Base-by-base conservation (phyloP, 2,329 filamentous ascomycete genomes). In the Meredithiella fracta region DNA sequence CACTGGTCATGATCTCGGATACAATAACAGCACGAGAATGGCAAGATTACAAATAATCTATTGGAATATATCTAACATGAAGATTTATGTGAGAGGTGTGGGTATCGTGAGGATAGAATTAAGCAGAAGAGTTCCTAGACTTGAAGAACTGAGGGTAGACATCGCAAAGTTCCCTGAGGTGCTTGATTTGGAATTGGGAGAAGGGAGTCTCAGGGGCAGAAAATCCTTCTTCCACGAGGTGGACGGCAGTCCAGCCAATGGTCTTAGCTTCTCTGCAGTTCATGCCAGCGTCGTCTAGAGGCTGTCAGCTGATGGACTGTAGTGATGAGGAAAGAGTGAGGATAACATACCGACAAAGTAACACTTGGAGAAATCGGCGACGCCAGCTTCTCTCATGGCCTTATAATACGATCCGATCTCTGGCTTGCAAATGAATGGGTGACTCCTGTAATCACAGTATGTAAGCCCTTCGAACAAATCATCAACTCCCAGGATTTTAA, bases 381-480 rank as follows among this genome's bases (percentile, higher is more conserved):
- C 79, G 0, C 83, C 85, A 0, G 91, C 89, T 63, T 97, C 85
- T 50, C 68, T 73, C 85, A 97, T 95, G 4, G 86, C 92, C 70
- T 92, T 95, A 38, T 77, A 77, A 66, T 82, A 98, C 84, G 94
- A 92, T 53, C 82, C 80, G 54, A 75, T 74, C 57, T 85, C 77
- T 2, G 92, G 92, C 67, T 98, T 98, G 72, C 92, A 96, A 50
- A 94, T 69, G 60, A 98, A 75, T 4, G 79, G 83, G 44, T 79
- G 72, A 15, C 77, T 70, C 9, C 73, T 76, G 68, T 98, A 98
- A 68, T 98, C 87, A 66, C 94, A 98, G 67, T 81, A 98, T 0
- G 92, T 98, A 59, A 97, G 80, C 6, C 92, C 92, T 60, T 97
- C 91, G 65, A 98, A 98, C 25, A 91, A 71, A 65, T 95, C 87